phyloP scores from a whole-genome alignment of 768 basidiomycete species.

The Russula olivacea region DNA sequence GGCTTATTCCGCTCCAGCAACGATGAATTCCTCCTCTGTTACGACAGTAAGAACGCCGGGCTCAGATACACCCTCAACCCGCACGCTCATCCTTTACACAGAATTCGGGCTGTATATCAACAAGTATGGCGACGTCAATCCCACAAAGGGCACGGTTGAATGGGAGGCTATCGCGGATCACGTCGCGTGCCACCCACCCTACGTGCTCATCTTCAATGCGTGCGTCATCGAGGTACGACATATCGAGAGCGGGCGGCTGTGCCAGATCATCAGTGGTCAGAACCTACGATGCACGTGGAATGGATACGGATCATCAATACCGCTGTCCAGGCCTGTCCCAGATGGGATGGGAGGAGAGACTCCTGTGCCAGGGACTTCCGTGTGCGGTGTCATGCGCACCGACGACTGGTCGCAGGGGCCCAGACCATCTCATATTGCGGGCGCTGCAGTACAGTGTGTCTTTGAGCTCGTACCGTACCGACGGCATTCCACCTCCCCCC shows the following conservation, averaged over 20 bases:
- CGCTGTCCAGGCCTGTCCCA: conserved; percentile 36
- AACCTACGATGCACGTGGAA: conserved; percentile 89
- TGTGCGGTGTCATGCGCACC: conserved; percentile 81
- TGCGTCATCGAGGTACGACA: conserved; percentile 89
- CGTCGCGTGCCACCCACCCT: conserved; percentile 84
- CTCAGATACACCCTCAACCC: not conserved
- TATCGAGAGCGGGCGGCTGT: conserved; percentile 68
- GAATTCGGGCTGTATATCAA: conserved; percentile 92
- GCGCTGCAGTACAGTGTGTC: conserved; percentile 54
- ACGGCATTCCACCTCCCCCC: conserved; percentile 35
- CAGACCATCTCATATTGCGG: too few species aligned
- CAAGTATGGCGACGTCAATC: conserved; percentile 81
- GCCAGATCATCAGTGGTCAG: conserved; percentile 74
- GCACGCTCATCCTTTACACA: conserved; percentile 28
- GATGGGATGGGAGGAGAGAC: conserved; percentile 42
- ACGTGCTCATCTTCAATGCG: conserved; percentile 79
- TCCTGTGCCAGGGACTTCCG: conserved; percentile 67
- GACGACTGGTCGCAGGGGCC: conserved; percentile 26
- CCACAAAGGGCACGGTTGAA: conserved; percentile 66
- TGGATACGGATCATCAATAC: conserved; percentile 47
- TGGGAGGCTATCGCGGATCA: conserved; percentile 93
- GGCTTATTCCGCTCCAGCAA: conserved; percentile 87
- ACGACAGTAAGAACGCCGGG: conserved; percentile 54
- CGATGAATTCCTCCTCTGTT: conserved; percentile 84
- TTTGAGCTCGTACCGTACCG: conserved; percentile 68